phyloP scores from a whole-genome alignment of 1,284 basidiomycete species.

The Sporisorium sorghi region DNA sequence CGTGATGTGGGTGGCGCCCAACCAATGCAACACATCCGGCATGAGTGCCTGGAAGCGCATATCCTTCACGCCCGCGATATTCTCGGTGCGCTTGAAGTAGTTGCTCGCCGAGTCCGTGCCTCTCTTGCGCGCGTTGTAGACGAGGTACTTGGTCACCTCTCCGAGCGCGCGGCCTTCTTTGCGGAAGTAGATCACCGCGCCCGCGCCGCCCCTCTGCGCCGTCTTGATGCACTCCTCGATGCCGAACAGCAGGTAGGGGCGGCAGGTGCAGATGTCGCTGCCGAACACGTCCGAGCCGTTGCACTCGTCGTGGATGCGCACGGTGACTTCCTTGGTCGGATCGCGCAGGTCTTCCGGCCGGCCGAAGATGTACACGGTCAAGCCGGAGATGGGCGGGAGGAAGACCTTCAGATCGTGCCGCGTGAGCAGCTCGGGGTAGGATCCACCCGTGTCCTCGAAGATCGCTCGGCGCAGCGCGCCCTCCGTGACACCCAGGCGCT shows the following conservation, averaged over 20 bases:
- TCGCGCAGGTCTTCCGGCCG: slow-evolving; percentile 61
- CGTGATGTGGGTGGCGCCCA: slow-evolving; percentile 59
- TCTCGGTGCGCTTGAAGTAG: slow-evolving; percentile 93
- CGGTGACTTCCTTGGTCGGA: slow-evolving; percentile 78
- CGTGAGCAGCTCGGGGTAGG: slow-evolving; percentile 95
- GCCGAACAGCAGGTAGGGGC: slow-evolving; percentile 89
- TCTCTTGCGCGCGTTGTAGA: slow-evolving; percentile 96
- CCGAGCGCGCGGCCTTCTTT: slow-evolving; percentile 92
- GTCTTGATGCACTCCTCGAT: slow-evolving; percentile 91
- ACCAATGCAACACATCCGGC: slow-evolving; percentile 82
- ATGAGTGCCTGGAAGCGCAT: slow-evolving; percentile 77
- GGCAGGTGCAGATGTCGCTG: slow-evolving; percentile 88
- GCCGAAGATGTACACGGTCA: slow-evolving; percentile 92
- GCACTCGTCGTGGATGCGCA: slow-evolving; percentile 93
- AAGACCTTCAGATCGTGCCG: slow-evolving; percentile 94
- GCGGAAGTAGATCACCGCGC: slow-evolving; percentile 91
- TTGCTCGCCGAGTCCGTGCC: slow-evolving; percentile 90
- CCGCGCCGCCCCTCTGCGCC: slow-evolving; percentile 89
- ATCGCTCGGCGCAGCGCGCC: slow-evolving; percentile 84
- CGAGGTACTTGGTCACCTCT: slow-evolving; percentile 74
- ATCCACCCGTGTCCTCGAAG: slow-evolving; percentile 91
- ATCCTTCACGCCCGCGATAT: slow-evolving; percentile 85
- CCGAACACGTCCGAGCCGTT: slow-evolving; percentile 89
- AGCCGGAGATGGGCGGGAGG: slow-evolving; percentile 89
- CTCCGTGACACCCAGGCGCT: slow-evolving; percentile 74